Percentiles rank a stretch among this genome's conserved stretches.
Conservation (phyloP, 768 basidiomycete genomes). For the Leccinellum rugosiceps region DNA sequence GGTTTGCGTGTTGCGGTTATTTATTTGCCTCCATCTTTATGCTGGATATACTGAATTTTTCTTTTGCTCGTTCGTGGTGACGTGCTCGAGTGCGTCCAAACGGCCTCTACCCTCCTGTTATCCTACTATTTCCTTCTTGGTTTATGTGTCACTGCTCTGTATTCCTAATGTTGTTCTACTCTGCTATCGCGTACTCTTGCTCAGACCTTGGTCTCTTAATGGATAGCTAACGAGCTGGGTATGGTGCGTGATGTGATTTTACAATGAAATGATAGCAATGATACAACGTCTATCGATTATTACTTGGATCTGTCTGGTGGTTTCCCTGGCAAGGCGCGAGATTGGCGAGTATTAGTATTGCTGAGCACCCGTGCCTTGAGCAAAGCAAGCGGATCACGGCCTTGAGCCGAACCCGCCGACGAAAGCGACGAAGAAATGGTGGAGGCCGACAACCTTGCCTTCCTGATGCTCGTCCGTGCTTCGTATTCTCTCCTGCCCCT, state of each 20-base stretch:
- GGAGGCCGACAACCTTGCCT: conserved; percentile 40
- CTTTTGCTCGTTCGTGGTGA: conserved; percentile 18
- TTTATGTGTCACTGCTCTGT: conserved; percentile 47
- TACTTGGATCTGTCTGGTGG: conserved; percentile 24
- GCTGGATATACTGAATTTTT: conserved; percentile 40
- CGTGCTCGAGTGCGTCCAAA: conserved; percentile 33
- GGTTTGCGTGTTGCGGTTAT: conserved; percentile 35
- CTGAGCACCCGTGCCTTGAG: conserved; percentile 56
- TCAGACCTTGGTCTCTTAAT: conserved; percentile 34
- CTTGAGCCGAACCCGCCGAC: conserved; percentile 18
- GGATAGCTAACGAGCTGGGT: conserved; percentile 21
- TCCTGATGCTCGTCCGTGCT: conserved; percentile 44
- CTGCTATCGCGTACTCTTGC: conserved; percentile 51
- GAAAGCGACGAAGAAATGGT: conserved; percentile 20
- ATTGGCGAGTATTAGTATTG: conserved; percentile 57
- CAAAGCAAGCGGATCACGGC: conserved; percentile 34
- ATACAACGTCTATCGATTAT: conserved; percentile 7
- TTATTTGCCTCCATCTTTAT: conserved; percentile 40
- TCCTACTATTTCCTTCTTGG: conserved; percentile 39
- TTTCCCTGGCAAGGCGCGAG: conserved; percentile 18
- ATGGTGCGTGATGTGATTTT: conserved; percentile 14
- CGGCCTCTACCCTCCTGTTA: conserved; percentile 29
- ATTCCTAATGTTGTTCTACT: conserved; percentile 58
- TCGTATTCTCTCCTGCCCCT: conserved; percentile 48
- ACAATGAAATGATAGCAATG: conserved; percentile 1